These are phyloP conservation scores for Galerina sulciceps DNA, from an alignment of 768 basidiomycete genomes.

Conservation along the genomic window DNA sequence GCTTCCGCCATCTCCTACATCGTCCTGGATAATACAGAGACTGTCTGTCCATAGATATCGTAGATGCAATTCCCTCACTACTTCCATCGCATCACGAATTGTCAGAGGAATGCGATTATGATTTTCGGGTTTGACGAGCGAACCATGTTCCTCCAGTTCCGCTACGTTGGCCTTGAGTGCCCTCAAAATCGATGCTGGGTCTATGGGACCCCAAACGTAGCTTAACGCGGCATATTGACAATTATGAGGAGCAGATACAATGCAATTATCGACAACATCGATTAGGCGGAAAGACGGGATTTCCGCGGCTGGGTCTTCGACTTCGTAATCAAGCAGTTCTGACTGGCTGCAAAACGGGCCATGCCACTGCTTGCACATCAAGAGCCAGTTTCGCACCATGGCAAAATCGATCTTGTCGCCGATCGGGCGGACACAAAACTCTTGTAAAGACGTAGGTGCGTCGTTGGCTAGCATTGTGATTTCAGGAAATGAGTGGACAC, in stretches of 20 bases:
- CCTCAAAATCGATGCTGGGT: neutral
- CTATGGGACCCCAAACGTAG: neutral
- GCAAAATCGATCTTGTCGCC: conserved; percentile 1
- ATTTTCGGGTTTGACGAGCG: neutral
- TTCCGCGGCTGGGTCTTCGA: neutral
- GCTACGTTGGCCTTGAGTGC: neutral
- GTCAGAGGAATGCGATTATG: conserved; percentile 3
- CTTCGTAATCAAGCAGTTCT: neutral
- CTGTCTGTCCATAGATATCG: conserved; percentile 14
- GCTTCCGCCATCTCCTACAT: conserved; percentile 4
- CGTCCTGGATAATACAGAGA: conserved; percentile 12
- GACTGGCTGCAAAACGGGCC: neutral
- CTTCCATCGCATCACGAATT: conserved; percentile 11
- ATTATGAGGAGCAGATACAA: neutral
- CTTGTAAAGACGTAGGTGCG: neutral
- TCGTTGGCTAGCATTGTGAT: conserved; percentile 6
- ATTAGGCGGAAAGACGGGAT: neutral
- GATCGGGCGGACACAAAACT: neutral
- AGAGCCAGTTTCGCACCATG: conserved; percentile 7
- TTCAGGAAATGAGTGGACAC: neutral
- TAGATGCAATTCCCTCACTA: conserved; percentile 1
- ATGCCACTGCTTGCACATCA: neutral
- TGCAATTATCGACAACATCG: neutral
- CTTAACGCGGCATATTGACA: neutral
- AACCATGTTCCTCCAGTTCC: conserved; percentile 2